Evolutionary conservation across 192 early-diverging fungal genomes (phyloP), one percentile per base, ranked within the genome.

Genomic region (Rhizoclosmatium sp.): DNA sequence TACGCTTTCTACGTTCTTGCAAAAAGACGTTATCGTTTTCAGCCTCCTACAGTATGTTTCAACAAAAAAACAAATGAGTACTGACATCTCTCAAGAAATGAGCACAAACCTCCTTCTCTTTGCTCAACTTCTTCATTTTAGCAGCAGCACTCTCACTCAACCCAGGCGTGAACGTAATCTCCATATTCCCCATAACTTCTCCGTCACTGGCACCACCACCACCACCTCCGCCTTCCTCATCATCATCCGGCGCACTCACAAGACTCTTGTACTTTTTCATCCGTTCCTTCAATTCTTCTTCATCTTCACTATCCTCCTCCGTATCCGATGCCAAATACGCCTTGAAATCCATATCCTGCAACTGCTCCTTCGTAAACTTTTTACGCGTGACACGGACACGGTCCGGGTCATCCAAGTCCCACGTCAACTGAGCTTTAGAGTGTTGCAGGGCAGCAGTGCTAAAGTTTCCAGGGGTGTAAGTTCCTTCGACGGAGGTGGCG

Each of bases 111-210:
- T 82, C 70, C 49, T 82, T 78, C 56, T 80, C 87, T 59, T 89
- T 85, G 73, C 87, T 91, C 59, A 75, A 14, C 75, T 88, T 86
- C 46, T 87, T 85, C 65, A 93, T 75, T 47, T 87, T 71, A 4
- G 87, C 86, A 1, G 89, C 88, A 0, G 88, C 89, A 40, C 83
- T 85, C 80, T 95, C 93, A 75, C 91, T 94, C 56, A 99, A 82
- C 42, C 96, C 97, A 41, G 97, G 96, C 16, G 93, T 89, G 78
- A 99, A 99, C 12, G 96, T 96, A 69, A 99, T 97, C 82, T 99
- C 95, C 94, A 97, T 91, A 40, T 96, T 95, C 41, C 90, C 78
- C 48, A 69, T 93, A 90, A 93, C 92, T 39, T 94, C 93, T 45
- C 90, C 83, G 42, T 81, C 83, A n/a, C 65, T 76, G 9, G 60